These are phyloP conservation scores for Lasiodiplodia theobromae DNA, from an alignment of 2,329 filamentous ascomycete species.

Conservation along the genomic window DNA sequence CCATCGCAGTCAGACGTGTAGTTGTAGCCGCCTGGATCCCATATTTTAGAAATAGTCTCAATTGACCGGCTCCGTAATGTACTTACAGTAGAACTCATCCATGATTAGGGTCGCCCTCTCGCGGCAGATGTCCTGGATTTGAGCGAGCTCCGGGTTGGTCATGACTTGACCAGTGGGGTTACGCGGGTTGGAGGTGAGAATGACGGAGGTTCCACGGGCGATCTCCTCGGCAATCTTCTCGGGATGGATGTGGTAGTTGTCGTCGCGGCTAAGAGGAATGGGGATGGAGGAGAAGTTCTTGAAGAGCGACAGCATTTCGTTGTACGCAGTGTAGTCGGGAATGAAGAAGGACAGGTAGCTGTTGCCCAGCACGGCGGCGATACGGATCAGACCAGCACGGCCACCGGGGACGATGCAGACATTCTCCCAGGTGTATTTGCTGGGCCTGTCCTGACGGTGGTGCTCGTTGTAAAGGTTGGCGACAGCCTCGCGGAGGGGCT, in stretches of 20 bases:
- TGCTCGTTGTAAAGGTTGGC: conserved; percentile 92
- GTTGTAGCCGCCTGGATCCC: conserved; percentile 72
- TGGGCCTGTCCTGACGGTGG: conserved; percentile 85
- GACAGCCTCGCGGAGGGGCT: conserved; percentile 85
- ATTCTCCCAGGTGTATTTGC: conserved; percentile 96
- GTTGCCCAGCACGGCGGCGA: conserved; percentile 92
- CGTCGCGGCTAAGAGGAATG: conserved; percentile 76
- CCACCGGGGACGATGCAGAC: conserved; percentile 95
- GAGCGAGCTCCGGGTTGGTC: conserved; percentile 80
- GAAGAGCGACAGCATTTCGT: conserved; percentile 95
- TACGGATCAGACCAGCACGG: conserved; percentile 89
- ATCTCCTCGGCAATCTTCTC: conserved; percentile 94
- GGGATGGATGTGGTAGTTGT: conserved; percentile 91
- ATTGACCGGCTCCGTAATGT: conserved; percentile 46
- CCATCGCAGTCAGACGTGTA: conserved; percentile 94
- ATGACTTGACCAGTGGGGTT: conserved; percentile 94
- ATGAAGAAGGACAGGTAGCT: conserved; percentile 94
- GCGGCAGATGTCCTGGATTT: conserved; percentile 93
- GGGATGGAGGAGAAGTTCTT: conserved; percentile 69
- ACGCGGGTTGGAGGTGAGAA: conserved; percentile 92
- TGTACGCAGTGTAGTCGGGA: conserved; percentile 93
- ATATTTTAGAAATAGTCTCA: neutral
- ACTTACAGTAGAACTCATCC: conserved; percentile 83
- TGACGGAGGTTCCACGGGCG: conserved; percentile 77
- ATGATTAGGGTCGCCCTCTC: conserved; percentile 90